A percentile compares a stretch with the other conserved stretches of the same genome.
Evolutionary conservation across 352 stramenopile genomes (phyloP).

Genomic region (Phytophthora crassamura): DNA sequence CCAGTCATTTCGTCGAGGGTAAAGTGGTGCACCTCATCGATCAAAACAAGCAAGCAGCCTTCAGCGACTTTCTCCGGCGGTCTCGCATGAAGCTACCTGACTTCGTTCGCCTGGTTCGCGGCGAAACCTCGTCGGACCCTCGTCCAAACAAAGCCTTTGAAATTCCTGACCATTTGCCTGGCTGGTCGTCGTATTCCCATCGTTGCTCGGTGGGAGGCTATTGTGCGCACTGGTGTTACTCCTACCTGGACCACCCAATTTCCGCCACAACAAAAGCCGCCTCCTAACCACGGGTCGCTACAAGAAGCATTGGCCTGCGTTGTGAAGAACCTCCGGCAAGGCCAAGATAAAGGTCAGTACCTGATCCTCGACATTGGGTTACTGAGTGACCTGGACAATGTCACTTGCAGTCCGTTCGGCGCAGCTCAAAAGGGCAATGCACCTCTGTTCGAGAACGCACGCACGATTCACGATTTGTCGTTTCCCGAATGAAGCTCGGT

Average conservation of each 20-base stretch:
- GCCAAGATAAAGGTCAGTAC: not conserved
- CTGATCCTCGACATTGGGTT: not conserved
- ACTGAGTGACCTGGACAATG: not conserved
- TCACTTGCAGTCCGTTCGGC: not conserved
- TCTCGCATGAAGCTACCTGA: not conserved
- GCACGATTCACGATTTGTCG: constrained; percentile 6
- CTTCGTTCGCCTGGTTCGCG: not conserved
- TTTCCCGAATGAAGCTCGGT: constrained; percentile 4
- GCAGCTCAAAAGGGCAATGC: not conserved
- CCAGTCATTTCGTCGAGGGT: too few species aligned
- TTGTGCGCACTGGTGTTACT: not conserved
- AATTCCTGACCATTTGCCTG: not conserved
- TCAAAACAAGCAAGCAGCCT: too few species aligned
- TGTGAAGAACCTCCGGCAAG: not conserved
- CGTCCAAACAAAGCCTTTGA: not conserved
- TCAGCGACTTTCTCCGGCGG: not conserved
- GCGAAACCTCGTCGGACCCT: not conserved
- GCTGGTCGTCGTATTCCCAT: not conserved
- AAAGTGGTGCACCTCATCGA: too few species aligned
- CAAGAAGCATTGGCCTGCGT: not conserved
- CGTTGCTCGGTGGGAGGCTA: not conserved
- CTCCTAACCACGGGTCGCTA: not conserved
- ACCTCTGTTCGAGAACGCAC: not conserved
- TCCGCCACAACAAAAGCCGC: not conserved
- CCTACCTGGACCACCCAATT: not conserved